Percentiles rank a stretch among this genome's conserved stretches.
Evolutionary conservation across 2,329 filamentous ascomycete species (phyloP).

Genomic region (Metarhizium brunneum): DNA sequence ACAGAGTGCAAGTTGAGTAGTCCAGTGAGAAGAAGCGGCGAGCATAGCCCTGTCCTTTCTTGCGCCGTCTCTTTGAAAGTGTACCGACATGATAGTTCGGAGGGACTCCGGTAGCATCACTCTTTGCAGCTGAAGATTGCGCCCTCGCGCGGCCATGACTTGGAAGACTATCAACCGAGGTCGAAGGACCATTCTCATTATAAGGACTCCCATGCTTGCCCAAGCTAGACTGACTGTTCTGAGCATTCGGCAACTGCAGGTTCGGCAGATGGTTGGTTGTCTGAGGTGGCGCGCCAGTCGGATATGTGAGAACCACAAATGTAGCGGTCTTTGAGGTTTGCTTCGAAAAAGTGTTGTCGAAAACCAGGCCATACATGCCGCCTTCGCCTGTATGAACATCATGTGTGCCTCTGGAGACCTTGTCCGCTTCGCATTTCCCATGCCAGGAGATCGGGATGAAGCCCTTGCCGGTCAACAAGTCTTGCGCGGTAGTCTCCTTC

Average conservation of each 20-base stretch:
- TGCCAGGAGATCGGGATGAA: conserved; percentile 72
- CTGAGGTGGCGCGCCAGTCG: conserved; percentile 69
- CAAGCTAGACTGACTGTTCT: conserved; percentile 41
- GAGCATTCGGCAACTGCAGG: conserved; percentile 31
- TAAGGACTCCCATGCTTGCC: conserved; percentile 37
- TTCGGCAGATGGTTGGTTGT: conserved; percentile 61
- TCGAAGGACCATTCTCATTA: conserved; percentile 34
- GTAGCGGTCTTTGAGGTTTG: conserved; percentile 90
- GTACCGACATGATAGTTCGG: conserved; percentile 70
- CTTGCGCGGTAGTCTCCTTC: conserved; percentile 53
- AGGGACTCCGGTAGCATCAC: conserved; percentile 32
- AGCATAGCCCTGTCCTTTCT: conserved; percentile 89
- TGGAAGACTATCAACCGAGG: conserved; percentile 53
- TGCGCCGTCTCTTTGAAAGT: conserved; percentile 81
- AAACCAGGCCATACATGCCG: conserved; percentile 93
- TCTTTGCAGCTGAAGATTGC: conserved; percentile 42
- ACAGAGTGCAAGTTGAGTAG: conserved; percentile 86
- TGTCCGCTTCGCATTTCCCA: conserved; percentile 93
- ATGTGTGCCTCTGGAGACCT: conserved; percentile 83
- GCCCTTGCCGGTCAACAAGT: conserved; percentile 56
- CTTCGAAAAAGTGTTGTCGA: conserved; percentile 98
- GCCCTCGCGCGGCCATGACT: conserved; percentile 34
- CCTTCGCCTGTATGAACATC: conserved; percentile 66
- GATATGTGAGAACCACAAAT: conserved; percentile 89
- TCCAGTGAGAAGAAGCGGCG: conserved; percentile 93